Base-by-base conservation (phyloP, 495 filamentous ascomycete species). In the Podospora pseudoanserina region DNA sequence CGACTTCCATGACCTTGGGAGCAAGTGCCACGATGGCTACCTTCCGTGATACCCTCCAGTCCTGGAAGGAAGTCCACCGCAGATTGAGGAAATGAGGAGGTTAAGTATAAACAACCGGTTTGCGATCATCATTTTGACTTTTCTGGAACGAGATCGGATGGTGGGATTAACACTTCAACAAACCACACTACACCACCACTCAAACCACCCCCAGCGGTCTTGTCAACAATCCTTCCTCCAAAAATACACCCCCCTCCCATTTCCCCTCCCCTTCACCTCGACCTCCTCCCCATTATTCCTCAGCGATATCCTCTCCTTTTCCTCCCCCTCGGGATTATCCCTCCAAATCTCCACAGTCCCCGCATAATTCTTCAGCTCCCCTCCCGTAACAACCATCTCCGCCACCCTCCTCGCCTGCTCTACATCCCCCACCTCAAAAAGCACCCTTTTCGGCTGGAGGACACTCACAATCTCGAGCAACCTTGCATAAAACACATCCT, bases 341-440 rank as follows among this genome's bases (percentile, higher is more conserved):
- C 72, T 53, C 75, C 74, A 76, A 2, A 76, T 66, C 72, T 77
- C 72, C 11, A 73, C 63, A 53, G 5, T 18, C 23, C 20, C 15
- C 23, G 70, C 69, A 18, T 44, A n/a, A 18, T 54, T 44, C 30
- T 9, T 34, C 18, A 64, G 7, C 23, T 54, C 28, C 28, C 1
- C 3, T 16, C 28, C 19, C 30, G 34, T 39, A 26, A 39, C 4
- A 13, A 71, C 83, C 78, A 80, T 76, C 19, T 81, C 77, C 0
- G 85, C 85, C 0, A 89, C 82, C 39, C 84, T 74, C 32, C 80
- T 78, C 0, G 90, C 92, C 77, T 94, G 89, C 19, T 71, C 69
- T 49, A 82, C 63, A 30, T 85, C 86, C 1, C 82, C 87, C 1
- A 90, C 85, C 74, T 91, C 89, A 60, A 90, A 76, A 0, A 89